phyloP scores from a whole-genome alignment of 306 rosid genomes.

The Glycine soja region DNA sequence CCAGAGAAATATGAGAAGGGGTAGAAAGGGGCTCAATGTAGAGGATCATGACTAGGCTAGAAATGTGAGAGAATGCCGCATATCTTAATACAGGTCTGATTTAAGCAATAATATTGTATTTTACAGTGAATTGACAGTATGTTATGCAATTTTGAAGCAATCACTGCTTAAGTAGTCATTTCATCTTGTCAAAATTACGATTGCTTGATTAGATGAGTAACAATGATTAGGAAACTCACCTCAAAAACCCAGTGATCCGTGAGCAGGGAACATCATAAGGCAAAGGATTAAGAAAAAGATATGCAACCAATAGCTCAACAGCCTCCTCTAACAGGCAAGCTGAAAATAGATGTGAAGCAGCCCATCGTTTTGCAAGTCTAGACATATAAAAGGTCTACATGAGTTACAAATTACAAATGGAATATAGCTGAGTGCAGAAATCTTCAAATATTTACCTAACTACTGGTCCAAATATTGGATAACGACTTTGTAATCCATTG shows the following conservation, averaged over 20 bases:
- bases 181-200: constrained; percentile 28
- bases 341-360: constrained; percentile 89
- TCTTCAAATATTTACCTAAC: constrained; percentile 68
- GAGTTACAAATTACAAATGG: constrained; percentile 42
- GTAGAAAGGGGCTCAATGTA: no score
- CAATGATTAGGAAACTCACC: constrained; percentile 58
- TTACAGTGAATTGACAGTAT: background rate
- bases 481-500: constrained; percentile 83
- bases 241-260: constrained; percentile 83
- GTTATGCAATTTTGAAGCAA: background rate
- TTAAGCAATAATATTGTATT: no score
- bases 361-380: constrained; percentile 98
- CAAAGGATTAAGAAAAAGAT: constrained; percentile 80
- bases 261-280: constrained; percentile 84
- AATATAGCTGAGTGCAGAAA: constrained; percentile 26
- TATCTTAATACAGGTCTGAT: no score
- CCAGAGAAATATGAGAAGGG: no score
- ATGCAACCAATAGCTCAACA: constrained; percentile 86
- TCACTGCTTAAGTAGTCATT: constrained; percentile 20
- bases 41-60: no score
- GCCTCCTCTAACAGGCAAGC: constrained; percentile 94
- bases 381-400: constrained; percentile 43
- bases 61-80: no score
- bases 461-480: constrained; percentile 79
- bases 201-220: constrained; percentile 37